A percentile compares a stretch with the other conserved stretches of the same genome.
Evolutionary conservation across 23 red algal genomes (phyloP).

Genomic region (Agarophyton chilense): DNA sequence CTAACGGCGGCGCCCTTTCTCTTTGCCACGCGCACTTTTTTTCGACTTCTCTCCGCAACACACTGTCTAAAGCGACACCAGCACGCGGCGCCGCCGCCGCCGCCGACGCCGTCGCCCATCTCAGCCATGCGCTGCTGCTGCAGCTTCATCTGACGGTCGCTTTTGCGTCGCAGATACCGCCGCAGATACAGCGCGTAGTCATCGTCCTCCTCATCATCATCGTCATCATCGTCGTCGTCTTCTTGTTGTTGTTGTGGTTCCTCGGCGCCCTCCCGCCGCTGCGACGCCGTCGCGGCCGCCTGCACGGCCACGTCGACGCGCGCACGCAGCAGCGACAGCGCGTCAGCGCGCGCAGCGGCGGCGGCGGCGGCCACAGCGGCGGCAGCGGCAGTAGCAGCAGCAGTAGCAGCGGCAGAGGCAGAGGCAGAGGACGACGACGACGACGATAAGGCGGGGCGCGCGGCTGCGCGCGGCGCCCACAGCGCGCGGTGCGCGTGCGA

Average conservation of each 20-base stretch:
- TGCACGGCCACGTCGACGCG: conserved; percentile 4
- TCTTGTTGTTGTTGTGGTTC: not conserved
- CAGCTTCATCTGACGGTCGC: conserved; percentile 23
- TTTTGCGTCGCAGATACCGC: conserved; percentile 13
- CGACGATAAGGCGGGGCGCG: no score
- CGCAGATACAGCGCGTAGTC: conserved; percentile 19
- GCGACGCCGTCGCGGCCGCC: not conserved
- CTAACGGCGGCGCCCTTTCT: not conserved
- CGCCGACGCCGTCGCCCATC: no score
- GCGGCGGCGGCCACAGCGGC: not conserved
- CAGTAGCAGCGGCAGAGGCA: not conserved
- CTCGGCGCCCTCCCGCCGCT: not conserved
- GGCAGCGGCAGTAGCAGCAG: not conserved
- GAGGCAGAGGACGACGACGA: no score
- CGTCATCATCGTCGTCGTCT: not conserved
- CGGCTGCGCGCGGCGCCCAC: no score
- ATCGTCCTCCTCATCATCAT: not conserved
- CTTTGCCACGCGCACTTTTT: conserved; percentile 27
- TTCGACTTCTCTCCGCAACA: not conserved
- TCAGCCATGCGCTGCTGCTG: not conserved
- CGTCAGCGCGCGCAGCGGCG: not conserved
- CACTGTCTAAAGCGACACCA: not conserved
- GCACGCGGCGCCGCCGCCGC: not conserved
- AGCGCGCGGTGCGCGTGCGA: not conserved
- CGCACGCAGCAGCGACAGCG: conserved; percentile 14